Percentiles rank a stretch among this genome's conserved stretches.
phyloP scores from a whole-genome alignment of 202 grass and related monocot species.

The Carex arenaria region DNA sequence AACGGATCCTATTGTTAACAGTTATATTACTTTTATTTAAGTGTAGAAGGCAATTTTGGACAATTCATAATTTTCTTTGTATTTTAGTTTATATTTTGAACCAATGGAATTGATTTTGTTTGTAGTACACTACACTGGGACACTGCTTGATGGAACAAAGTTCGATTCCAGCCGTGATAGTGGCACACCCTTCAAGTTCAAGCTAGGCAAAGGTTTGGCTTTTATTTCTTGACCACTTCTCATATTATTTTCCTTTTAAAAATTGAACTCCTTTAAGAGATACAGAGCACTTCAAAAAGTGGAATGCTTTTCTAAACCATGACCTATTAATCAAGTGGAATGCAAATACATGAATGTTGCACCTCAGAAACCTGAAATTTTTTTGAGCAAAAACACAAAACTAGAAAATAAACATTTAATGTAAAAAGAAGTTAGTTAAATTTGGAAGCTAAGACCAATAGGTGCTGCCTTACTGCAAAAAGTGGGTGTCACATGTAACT shows the following conservation, averaged over 20 bases:
- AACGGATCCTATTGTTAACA: background rate
- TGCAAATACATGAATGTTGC: background rate
- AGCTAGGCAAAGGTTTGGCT: slow-evolving; percentile 57
- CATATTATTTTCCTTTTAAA: background rate
- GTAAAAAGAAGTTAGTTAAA: background rate
- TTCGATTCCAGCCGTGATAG: slow-evolving; percentile 77
- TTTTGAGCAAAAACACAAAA: background rate
- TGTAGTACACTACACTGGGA: slow-evolving; percentile 86
- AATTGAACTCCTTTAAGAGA: background rate
- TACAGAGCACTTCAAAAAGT: background rate
- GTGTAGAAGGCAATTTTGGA: background rate
- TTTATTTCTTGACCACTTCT: background rate
- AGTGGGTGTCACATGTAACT: background rate
- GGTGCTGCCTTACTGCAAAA: background rate
- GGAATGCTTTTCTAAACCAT: too few relatives aligned
- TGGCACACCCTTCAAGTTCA: slow-evolving; percentile 57
- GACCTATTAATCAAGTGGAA: background rate
- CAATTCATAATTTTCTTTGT: background rate
- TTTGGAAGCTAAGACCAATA: background rate
- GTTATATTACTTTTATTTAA: background rate
- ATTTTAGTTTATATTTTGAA: background rate
- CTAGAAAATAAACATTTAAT: background rate
- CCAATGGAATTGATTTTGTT: background rate
- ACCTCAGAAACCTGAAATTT: background rate
- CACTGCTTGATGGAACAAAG: slow-evolving; percentile 60